A percentile compares a stretch with the other conserved stretches of the same genome.
Conservation (phyloP, 352 stramenopile species). For the Phytopythium cucurbitacearum region DNA sequence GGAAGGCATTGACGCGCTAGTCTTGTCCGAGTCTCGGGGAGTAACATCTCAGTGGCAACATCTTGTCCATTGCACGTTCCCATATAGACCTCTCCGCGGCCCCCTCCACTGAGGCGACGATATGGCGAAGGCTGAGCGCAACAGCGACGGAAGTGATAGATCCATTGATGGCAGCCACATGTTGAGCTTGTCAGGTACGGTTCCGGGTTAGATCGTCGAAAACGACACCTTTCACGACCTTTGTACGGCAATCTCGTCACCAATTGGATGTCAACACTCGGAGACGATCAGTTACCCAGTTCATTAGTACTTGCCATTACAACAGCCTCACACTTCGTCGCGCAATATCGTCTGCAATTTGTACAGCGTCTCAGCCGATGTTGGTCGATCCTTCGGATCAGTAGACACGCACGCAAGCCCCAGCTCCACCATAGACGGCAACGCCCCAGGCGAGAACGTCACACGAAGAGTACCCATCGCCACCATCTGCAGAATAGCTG, state of each 20-base stretch:
- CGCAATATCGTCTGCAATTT: conserved; percentile 12
- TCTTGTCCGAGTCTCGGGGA: conserved; percentile 2
- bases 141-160: conserved; percentile 8
- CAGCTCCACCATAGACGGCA: conserved; percentile 15
- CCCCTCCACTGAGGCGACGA: conserved; percentile 16
- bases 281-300: background rate
- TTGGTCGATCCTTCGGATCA: conserved; percentile 24
- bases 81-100: conserved; percentile 15
- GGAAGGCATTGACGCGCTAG: conserved; percentile 11
- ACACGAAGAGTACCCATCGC: conserved; percentile 22
- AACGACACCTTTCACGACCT: background rate
- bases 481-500: conserved; percentile 25
- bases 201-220: conserved; percentile 16
- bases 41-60: conserved; percentile 18
- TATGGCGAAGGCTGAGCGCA: conserved; percentile 11
- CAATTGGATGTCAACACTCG: too few relatives aligned
- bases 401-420: conserved; percentile 17
- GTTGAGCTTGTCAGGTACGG: too few relatives aligned
- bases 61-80: conserved; percentile 8
- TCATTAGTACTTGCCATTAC: background rate
- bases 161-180: too few relatives aligned
- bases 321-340: conserved; percentile 4
- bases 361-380: conserved; percentile 22
- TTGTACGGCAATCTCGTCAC: background rate
- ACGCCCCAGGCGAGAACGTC: conserved; percentile 22